Evolutionary conservation across 2,329 filamentous ascomycete genomes (phyloP).

Genomic region (Fusarium gaditjirri): DNA sequence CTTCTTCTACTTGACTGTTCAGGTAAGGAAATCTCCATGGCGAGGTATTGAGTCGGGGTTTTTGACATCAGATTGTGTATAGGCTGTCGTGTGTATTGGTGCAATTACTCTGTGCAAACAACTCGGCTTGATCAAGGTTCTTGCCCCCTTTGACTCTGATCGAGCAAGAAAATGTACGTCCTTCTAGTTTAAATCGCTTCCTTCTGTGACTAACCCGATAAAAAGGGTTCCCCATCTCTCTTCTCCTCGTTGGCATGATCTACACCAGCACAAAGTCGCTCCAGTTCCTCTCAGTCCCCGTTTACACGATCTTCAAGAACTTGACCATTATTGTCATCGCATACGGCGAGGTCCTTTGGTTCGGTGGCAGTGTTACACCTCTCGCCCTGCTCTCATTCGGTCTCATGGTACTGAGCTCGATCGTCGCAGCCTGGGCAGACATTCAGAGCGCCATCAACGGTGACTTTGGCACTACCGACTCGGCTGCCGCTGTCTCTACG

Average conservation of each 20-base stretch:
- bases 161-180: constrained; percentile 91
- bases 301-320: constrained; percentile 99
- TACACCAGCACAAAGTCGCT: constrained; percentile 97
- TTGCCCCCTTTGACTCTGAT: constrained; percentile 82
- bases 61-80: constrained; percentile 20
- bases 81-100: constrained; percentile 90
- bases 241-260: constrained; percentile 98
- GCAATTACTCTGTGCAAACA: constrained; percentile 88
- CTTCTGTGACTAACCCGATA: constrained; percentile 34
- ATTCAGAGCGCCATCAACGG: constrained; percentile 84
- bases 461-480: constrained; percentile 66
- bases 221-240: constrained; percentile 92
- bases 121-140: constrained; percentile 81
- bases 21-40: constrained; percentile 68
- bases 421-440: constrained; percentile 97
- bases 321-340: constrained; percentile 98
- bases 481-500: constrained; percentile 82
- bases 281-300: constrained; percentile 95
- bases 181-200: background rate
- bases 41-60: background rate
- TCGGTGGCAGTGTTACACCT: constrained; percentile 89
- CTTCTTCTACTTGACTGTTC: constrained; percentile 91
- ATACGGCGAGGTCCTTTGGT: constrained; percentile 98
- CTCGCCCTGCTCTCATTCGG: constrained; percentile 93
- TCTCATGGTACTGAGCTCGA: constrained; percentile 93